Conservation (phyloP, 352 stramenopile genomes). For the Halophytophthora batemanensis region DNA sequence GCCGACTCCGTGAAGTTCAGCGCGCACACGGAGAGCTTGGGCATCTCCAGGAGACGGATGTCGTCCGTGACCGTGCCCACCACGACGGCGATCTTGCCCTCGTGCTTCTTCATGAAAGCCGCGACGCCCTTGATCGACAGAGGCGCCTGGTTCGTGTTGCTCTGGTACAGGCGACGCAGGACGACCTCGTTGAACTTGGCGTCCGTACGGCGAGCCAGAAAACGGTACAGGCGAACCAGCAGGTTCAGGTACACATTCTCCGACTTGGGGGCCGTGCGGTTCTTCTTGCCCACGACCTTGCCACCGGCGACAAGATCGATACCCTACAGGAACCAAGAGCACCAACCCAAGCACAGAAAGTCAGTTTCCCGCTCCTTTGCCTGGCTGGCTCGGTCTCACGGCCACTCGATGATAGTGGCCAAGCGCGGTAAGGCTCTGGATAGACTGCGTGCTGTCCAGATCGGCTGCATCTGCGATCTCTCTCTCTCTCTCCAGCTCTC, state of each 20-base stretch:
- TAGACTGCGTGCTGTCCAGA: no score
- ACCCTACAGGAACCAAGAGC: conserved; percentile 71
- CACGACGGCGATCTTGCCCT: conserved; percentile 98
- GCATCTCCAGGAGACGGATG: conserved; percentile 96
- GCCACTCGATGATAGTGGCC: no score
- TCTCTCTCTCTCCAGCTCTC: no score
- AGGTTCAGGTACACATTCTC: conserved; percentile 99
- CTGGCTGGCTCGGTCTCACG: neutral
- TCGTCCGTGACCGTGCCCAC: conserved; percentile 99
- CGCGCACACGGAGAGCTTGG: conserved; percentile 95
- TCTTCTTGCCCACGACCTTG: conserved; percentile 97
- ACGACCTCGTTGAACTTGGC: conserved; percentile 98
- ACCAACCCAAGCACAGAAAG: conserved; percentile 3
- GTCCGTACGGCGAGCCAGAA: conserved; percentile 97
- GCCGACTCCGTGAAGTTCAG: conserved; percentile 98
- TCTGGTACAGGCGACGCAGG: conserved; percentile 99
- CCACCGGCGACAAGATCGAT: conserved; percentile 99
- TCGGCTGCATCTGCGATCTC: no score
- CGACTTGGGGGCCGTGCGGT: conserved; percentile 97
- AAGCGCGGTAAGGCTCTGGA: no score
- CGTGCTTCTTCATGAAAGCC: conserved; percentile 99
- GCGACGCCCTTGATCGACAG: conserved; percentile 95
- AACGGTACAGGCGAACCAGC: conserved; percentile 96
- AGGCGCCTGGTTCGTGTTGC: conserved; percentile 97
- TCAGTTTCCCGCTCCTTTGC: conserved; percentile 12